Evolutionary conservation across 805 yeast genomes (phyloP), one percentile per base, ranked within the genome.

Genomic region (Blastobotrys chiropterorum): DNA sequence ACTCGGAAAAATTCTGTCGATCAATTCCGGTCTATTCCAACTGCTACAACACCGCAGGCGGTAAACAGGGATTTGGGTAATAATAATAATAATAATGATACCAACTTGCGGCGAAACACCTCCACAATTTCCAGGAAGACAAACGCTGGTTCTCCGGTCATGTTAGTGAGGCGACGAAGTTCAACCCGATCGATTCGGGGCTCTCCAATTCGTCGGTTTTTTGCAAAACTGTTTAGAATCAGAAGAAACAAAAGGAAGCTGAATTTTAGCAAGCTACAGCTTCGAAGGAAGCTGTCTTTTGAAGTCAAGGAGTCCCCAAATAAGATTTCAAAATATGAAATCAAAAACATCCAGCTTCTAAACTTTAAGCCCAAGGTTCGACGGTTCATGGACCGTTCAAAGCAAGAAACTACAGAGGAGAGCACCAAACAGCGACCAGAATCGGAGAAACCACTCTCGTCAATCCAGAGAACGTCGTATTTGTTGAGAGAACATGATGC

Each of bases 81-180:
- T 26, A 11, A 26, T 11, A 26, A 5, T 26, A 26, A 26, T 11
- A 26, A 26, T 5, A 11, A 5, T 26, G 34, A 11, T 11, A 26
- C 34, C 34, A 26, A 26, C 34, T 26, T 26, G 34, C 5, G 34
- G 11, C 34, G 34, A 5, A 26, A 26, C 34, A 26, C 34, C 34
- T 26, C 34, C 34, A 26, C 34, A 26, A 6, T 26, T 5, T 26
- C 34, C 13, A 44, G 20, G 47, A 44, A n/a, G 17, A 30, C 47
- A 20, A 39, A 20, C 11, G 5, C 34, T 6, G 34, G 34, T n/a
- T 46, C 53, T 11, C 56, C 56, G 5, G 54, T 56, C 16, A 52
- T 56, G 55, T 51, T 56, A 11, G 55, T 54, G n/a, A 44, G 59
- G 19, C 30, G 49, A 16, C 21, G 56, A 38, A 22, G 54, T 7